A percentile compares a stretch with the other conserved stretches of the same genome.
phyloP scores from a whole-genome alignment of 192 early-diverging fungal genomes.

The Gaertneriomyces sp. region DNA sequence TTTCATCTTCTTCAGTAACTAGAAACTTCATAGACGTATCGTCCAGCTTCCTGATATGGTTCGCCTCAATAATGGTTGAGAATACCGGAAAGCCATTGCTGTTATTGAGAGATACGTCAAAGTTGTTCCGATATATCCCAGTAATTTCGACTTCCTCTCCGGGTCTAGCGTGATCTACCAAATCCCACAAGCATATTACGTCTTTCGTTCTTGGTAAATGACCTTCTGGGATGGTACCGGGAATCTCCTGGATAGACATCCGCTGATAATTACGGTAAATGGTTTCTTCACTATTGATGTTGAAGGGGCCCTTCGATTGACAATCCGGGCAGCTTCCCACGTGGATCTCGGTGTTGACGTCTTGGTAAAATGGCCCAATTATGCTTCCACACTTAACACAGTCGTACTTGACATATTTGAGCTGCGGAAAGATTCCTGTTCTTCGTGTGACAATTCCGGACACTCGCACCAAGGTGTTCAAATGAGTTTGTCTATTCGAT shows the following conservation, averaged over 20 bases:
- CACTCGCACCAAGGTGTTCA: slow-evolving; percentile 89
- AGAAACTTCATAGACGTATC: slow-evolving; percentile 84
- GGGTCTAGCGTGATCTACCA: slow-evolving; percentile 92
- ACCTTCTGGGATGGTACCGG: slow-evolving; percentile 92
- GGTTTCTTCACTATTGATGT: slow-evolving; percentile 88
- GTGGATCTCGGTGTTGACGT: slow-evolving; percentile 80
- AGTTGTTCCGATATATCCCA: slow-evolving; percentile 93
- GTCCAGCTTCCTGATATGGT: slow-evolving; percentile 84
- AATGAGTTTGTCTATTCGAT: slow-evolving; percentile 67
- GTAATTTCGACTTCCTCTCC: slow-evolving; percentile 96
- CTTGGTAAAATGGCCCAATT: slow-evolving; percentile 93
- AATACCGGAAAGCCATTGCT: slow-evolving; percentile 97
- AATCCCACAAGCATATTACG: slow-evolving; percentile 90
- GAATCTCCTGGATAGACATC: slow-evolving; percentile 91
- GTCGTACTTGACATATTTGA: slow-evolving; percentile 95
- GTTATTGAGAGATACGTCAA: slow-evolving; percentile 80
- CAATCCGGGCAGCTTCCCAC: slow-evolving; percentile 81
- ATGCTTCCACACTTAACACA: slow-evolving; percentile 89
- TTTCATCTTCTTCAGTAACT: slow-evolving; percentile 88
- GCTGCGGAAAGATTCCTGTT: slow-evolving; percentile 93
- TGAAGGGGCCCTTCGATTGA: slow-evolving; percentile 88
- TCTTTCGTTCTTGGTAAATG: slow-evolving; percentile 91
- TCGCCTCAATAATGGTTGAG: slow-evolving; percentile 93
- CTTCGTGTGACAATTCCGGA: slow-evolving; percentile 89
- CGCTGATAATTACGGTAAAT: slow-evolving; percentile 97